Evolutionary conservation across 352 stramenopile species (phyloP), one percentile per base, ranked within the genome.

Genomic region (Elongisporangium undulatum): DNA sequence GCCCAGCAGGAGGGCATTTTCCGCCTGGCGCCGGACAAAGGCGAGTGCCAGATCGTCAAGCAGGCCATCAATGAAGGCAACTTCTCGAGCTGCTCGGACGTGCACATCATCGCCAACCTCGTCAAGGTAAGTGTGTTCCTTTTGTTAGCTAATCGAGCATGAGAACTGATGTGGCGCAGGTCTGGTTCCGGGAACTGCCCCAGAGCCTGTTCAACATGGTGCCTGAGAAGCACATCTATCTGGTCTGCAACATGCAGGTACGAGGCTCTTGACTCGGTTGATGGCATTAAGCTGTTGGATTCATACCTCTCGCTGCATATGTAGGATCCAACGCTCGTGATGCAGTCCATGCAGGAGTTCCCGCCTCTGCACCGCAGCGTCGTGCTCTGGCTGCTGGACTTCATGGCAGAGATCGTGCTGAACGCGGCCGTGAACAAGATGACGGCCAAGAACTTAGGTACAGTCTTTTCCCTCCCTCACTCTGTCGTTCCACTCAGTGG

Each of bases 121-220:
- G 92, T 95, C 71, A 95, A 95, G 71, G 78, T 79, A 53, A n/a
- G 34, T 17, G n/a, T 15, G 49, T 63, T 34, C 19, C 53, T 51
- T 38, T 15, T 19, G 15, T 21, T 24, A 26, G 17, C 12, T 19
- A 29, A 1, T 49, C 0, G 8, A 8, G 9, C 9, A 29, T 21
- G 24, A 9, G 3, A 4, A 21, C 53, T 58, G 20, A 56, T 50
- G 2, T 15, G 49, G 3, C 38, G 7, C 55, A 90, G 80, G 74
- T 87, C 22, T 95, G 79, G 73, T 94, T 94, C 58, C 75, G 86
- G 19, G 85, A 95, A n/a, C 71, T 95, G 0, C 79, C 83, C 15
- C 66, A 75, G 22, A 86, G 79, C 38, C 20, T 95, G 9, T 85
- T 93, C 58, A 89, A 89, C 58, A 71, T 63, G 22, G 64, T 95